Base-by-base conservation (phyloP, 768 basidiomycete species). In the Mycena vulgaris region DNA sequence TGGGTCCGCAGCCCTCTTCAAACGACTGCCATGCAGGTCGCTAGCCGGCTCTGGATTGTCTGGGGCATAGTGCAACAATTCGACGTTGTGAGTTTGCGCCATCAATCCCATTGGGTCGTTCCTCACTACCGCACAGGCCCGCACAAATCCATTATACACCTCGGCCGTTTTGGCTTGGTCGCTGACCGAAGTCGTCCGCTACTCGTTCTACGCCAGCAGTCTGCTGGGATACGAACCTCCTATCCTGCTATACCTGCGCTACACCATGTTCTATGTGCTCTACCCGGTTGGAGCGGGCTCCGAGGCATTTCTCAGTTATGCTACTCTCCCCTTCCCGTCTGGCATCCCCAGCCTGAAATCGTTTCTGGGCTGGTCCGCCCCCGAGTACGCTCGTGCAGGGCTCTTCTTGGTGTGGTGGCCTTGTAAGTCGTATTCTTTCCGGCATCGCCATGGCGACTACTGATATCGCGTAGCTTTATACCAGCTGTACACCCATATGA, bases 131-230 rank as follows among this genome's bases (percentile, higher is more conserved):
- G 45, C 75, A 28, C 67, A 93, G 90, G 87, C 93, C 30, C 93
- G 89, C 71, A 77, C 84, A 5, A 91, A 89, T 76, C 94, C 98
- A 5, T 78, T 96, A 30, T 98, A 94, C 83, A 89, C 94, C 8
- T 91, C 92, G 57, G 97, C 98, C 95, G 88, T 98, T 62, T 81
- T 97, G 69, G 93, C 97, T 0, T 99, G 98, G 98, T 92, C 94
- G 0, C 69, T 91, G 58, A 95, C 96, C 19, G 98, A 99, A 81
- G 89, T 97, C 53, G 90, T 97, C 65, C 94, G 98, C 33, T 99
- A 99, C 82, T 78, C 89, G 11, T 97, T 92, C 85, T 99, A 99
- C 80, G 91, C 93, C 2, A 82, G 86, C 75, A 85, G 83, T 48
- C 86, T 97, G 6, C 70, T 94, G 47, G 89, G 89, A 7, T 72